phyloP scores from a whole-genome alignment of 2,329 filamentous ascomycete genomes.

The Claviceps sorghi region DNA sequence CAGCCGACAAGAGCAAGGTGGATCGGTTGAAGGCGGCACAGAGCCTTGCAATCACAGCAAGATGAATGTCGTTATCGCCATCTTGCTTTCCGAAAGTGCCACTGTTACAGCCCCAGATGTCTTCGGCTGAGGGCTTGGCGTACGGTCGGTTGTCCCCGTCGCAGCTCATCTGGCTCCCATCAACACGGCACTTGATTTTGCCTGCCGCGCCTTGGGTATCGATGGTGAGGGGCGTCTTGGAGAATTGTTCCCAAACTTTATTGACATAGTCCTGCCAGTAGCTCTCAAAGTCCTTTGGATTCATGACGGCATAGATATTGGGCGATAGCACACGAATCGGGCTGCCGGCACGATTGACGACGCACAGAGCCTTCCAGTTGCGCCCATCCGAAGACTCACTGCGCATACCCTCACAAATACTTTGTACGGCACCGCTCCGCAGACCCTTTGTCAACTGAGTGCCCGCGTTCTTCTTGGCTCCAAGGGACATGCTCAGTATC shows the following conservation, averaged over 20 bases:
- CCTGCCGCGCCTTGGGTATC: constrained; percentile 27
- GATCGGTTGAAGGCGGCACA: constrained; percentile 37
- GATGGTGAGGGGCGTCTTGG: constrained; percentile 23
- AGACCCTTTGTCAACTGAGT: constrained; percentile 28
- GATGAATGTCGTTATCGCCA: constrained; percentile 25
- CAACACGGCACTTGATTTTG: constrained; percentile 25
- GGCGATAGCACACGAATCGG: constrained; percentile 31
- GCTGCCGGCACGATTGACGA: constrained; percentile 20
- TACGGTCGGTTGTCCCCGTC: constrained; percentile 28
- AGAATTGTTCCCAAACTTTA: constrained; percentile 30
- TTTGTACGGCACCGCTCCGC: constrained; percentile 17
- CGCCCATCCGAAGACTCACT: constrained; percentile 25
- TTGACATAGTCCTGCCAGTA: constrained; percentile 33
- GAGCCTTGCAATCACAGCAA: constrained; percentile 30
- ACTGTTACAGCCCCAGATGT: constrained; percentile 37
- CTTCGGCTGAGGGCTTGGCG: constrained; percentile 25
- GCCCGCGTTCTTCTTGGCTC: constrained; percentile 18
- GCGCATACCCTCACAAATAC: constrained; percentile 26
- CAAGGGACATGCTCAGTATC: constrained; percentile 33
- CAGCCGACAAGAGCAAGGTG: constrained; percentile 30
- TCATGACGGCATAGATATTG: constrained; percentile 23
- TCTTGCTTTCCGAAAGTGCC: constrained; percentile 28
- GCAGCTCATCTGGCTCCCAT: constrained; percentile 23
- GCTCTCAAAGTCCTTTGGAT: constrained; percentile 20
- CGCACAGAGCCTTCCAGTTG: constrained; percentile 31